phyloP scores from a whole-genome alignment of 2,329 filamentous ascomycete species.

The Aspergillus terreus region DNA sequence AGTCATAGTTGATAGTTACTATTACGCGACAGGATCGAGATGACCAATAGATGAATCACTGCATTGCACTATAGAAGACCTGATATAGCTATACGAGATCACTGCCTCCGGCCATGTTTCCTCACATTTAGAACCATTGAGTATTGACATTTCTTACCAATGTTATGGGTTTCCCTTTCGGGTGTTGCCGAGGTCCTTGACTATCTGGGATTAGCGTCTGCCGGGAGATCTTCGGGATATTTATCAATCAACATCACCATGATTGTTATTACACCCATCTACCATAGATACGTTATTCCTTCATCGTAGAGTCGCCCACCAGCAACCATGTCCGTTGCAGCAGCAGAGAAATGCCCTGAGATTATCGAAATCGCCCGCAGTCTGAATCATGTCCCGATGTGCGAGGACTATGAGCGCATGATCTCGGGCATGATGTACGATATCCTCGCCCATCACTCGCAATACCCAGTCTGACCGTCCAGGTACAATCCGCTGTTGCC shows the following conservation, averaged over 20 bases:
- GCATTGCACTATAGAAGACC: too few relatives aligned
- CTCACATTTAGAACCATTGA: too few relatives aligned
- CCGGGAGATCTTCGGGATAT: background rate
- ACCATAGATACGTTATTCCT: background rate
- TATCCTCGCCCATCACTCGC: background rate
- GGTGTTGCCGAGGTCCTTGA: background rate
- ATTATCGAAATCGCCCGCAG: constrained; percentile 28
- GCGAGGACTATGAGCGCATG: constrained; percentile 35
- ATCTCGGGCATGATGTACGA: constrained; percentile 34
- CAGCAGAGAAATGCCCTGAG: constrained; percentile 24
- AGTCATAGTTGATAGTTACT: too few relatives aligned
- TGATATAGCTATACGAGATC: too few relatives aligned
- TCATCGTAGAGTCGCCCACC: background rate
- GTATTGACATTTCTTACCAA: too few relatives aligned
- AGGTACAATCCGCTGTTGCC: constrained; percentile 30
- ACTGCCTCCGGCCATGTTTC: too few relatives aligned
- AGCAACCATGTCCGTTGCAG: constrained; percentile 10
- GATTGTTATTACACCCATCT: background rate
- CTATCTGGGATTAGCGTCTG: background rate
- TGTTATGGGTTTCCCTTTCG: background rate
- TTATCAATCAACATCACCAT: background rate
- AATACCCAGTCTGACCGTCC: background rate
- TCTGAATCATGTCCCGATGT: constrained; percentile 23
- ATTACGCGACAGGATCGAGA: too few relatives aligned
- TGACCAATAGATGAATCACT: too few relatives aligned